Conservation (phyloP, 2,329 filamentous ascomycete genomes). For the Rhytidhysteron rufulum region DNA sequence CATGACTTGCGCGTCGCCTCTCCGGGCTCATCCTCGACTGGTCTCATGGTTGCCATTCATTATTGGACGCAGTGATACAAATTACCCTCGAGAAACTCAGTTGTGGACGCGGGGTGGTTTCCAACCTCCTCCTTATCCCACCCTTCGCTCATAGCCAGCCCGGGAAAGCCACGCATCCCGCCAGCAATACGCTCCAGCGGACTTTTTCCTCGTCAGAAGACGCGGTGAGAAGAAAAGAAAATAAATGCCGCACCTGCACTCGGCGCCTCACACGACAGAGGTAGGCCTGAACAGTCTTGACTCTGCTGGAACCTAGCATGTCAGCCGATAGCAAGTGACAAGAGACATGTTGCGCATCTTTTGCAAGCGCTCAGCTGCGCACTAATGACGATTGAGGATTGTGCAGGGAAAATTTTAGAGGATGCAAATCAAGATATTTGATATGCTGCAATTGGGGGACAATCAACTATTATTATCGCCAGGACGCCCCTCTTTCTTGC, state of each 20-base stretch:
- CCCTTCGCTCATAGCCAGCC: not conserved
- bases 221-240: conserved; percentile 9
- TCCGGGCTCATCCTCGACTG: too few species aligned
- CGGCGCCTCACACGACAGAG: not conserved
- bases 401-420: too few species aligned
- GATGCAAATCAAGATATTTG: too few species aligned
- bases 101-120: conserved; percentile 4
- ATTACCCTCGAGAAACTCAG: conserved; percentile 26
- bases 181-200: not conserved
- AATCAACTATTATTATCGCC: too few species aligned
- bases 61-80: conserved; percentile 20
- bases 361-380: too few species aligned
- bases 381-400: too few species aligned
- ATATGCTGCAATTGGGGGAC: too few species aligned
- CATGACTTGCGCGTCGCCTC: too few species aligned
- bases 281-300: not conserved
- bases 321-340: too few species aligned
- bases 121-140: conserved; percentile 4
- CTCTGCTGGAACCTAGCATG: not conserved
- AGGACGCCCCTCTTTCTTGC: too few species aligned
- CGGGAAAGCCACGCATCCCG: not conserved
- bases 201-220: conserved; percentile 4
- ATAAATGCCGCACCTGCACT: conserved; percentile 9
- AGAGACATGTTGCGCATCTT: too few species aligned
- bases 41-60: too few species aligned